These are phyloP conservation scores for Phialocephala sp. DNA, from an alignment of 2,329 filamentous ascomycete genomes.

Conservation along the genomic window DNA sequence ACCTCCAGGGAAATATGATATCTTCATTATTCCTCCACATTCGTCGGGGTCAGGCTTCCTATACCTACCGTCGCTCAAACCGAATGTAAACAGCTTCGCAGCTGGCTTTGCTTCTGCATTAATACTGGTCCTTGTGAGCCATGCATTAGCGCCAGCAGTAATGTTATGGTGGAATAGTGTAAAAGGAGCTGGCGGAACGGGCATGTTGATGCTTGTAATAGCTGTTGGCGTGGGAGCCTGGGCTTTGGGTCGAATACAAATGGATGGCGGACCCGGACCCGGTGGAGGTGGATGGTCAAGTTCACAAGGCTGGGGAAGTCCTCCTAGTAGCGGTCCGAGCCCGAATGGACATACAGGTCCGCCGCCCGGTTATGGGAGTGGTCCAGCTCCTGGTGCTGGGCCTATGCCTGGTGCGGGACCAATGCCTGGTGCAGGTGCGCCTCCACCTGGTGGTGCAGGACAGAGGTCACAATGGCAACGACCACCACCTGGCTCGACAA, in stretches of 20 bases:
- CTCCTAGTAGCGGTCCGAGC: conserved; percentile 28
- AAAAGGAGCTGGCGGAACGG: conserved; percentile 73
- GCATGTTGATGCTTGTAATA: conserved; percentile 73
- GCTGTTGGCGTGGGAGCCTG: conserved; percentile 80
- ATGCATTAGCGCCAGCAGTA: conserved; percentile 74
- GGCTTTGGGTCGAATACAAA: conserved; percentile 72
- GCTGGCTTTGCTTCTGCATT: conserved; percentile 83
- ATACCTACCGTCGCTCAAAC: conserved; percentile 88
- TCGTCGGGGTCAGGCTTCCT: conserved; percentile 88
- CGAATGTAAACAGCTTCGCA: conserved; percentile 88
- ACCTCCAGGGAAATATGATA: conserved; percentile 92
- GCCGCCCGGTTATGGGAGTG: conserved; percentile 25
- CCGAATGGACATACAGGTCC: conserved; percentile 30
- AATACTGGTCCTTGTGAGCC: conserved; percentile 73
- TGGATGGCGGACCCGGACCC: conserved; percentile 49
- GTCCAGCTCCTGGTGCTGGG: conserved; percentile 38
- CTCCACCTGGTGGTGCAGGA: conserved; percentile 18
- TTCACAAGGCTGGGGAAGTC: conserved; percentile 5
- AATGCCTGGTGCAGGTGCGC: conserved; percentile 21
- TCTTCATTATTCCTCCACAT: conserved; percentile 94
- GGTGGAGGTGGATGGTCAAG: conserved; percentile 37
- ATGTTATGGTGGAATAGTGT: conserved; percentile 75
- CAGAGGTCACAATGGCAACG: conserved; percentile 38
- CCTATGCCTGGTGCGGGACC: conserved; percentile 26
- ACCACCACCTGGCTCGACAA: conserved; percentile 28